A percentile compares a stretch with the other conserved stretches of the same genome.
Evolutionary conservation across 441 rosid genomes (phyloP).

Genomic region (Populus hybrid): DNA sequence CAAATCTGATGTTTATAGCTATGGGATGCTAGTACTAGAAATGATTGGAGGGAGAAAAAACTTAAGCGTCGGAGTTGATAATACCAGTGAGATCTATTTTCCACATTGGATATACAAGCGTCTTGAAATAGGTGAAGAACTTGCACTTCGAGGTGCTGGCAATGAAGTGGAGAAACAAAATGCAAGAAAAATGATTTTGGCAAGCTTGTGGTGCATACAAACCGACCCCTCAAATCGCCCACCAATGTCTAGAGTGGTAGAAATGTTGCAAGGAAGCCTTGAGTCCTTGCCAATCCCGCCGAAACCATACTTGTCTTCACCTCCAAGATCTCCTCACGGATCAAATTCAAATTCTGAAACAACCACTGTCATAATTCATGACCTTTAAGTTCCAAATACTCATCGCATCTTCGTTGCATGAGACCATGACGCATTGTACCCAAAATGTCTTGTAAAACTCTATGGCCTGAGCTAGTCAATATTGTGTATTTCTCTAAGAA

Average conservation of each 20-base stretch:
- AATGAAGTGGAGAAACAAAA: slow-evolving; percentile 14
- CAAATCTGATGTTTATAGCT: slow-evolving; percentile 31
- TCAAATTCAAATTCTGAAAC: neutral
- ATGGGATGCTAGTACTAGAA: slow-evolving; percentile 27
- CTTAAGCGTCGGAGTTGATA: neutral
- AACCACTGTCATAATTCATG: too few species aligned
- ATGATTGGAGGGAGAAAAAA: neutral
- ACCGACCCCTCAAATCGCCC: slow-evolving; percentile 22
- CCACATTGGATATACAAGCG: slow-evolving; percentile 6
- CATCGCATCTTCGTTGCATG: too few species aligned
- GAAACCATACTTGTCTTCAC: slow-evolving; percentile 9
- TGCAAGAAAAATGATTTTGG: slow-evolving; percentile 19
- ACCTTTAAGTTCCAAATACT: too few species aligned
- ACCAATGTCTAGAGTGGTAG: slow-evolving; percentile 21
- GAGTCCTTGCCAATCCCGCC: slow-evolving; percentile 21
- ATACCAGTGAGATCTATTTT: slow-evolving; percentile 10
- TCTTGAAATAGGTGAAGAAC: slow-evolving; percentile 12
- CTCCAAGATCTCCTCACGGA: neutral
- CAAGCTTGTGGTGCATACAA: slow-evolving; percentile 34
- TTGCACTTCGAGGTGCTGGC: neutral
- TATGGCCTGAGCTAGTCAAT: too few species aligned
- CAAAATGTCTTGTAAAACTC: too few species aligned
- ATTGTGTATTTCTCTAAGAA: too few species aligned
- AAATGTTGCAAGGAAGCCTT: slow-evolving; percentile 19
- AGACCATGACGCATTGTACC: too few species aligned